phyloP scores from a whole-genome alignment of 1,284 basidiomycete species.

The Quambalaria eucalypti region DNA sequence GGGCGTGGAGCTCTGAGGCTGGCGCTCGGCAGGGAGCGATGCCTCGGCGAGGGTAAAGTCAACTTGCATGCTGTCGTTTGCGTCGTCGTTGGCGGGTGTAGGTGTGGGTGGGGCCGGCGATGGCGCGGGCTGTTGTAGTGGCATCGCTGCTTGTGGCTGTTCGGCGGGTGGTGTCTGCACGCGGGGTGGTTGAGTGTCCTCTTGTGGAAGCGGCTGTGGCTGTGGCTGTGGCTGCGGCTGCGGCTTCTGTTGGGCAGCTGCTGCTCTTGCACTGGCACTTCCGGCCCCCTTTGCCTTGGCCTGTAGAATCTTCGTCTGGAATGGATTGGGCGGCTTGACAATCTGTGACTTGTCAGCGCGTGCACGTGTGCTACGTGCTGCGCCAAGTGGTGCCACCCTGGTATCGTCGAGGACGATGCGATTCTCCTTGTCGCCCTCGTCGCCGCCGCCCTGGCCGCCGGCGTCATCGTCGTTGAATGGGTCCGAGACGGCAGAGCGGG shows the following conservation, averaged over 20 bases:
- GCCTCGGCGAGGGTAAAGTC: background rate
- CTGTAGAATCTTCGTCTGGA: background rate
- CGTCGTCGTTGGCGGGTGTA: background rate
- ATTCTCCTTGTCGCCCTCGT: background rate
- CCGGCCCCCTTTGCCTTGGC: background rate
- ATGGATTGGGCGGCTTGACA: slow-evolving; percentile 3
- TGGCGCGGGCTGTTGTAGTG: no score
- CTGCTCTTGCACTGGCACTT: no score
- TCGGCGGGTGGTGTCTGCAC: no score
- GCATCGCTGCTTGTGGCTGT: no score
- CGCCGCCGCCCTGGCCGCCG: no score
- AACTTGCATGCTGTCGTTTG: slow-evolving; percentile 1
- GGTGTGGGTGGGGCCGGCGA: background rate
- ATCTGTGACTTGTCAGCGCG: background rate
- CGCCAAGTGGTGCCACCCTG: background rate
- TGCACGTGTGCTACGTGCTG: background rate
- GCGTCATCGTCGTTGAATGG: background rate
- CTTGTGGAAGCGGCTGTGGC: no score
- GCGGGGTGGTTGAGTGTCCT: no score
- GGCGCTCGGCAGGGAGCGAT: background rate
- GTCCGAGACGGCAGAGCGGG: background rate
- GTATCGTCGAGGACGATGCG: no score
- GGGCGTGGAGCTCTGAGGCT: background rate
- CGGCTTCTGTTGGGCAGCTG: no score
- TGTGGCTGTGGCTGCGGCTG: no score